These are phyloP conservation scores for Cladosporium oxysporum DNA, from an alignment of 2,329 filamentous ascomycete species.

Conservation along the genomic window DNA sequence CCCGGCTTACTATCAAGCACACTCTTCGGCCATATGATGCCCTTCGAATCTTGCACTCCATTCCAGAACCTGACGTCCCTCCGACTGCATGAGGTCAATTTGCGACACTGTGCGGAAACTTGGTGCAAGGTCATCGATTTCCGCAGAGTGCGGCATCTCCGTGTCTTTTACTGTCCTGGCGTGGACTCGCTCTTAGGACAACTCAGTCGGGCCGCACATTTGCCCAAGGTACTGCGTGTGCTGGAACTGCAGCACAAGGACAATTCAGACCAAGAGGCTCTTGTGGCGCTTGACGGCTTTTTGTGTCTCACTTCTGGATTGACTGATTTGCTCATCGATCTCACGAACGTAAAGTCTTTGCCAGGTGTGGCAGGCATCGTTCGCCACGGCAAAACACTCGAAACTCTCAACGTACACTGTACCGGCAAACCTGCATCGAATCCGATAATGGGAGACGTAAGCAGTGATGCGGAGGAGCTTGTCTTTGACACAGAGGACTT, in stretches of 20 bases:
- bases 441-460: neutral
- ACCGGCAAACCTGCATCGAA: slow-evolving; percentile 24
- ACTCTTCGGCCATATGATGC: slow-evolving; percentile 50
- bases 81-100: slow-evolving; percentile 47
- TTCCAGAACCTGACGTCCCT: slow-evolving; percentile 46
- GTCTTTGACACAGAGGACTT: slow-evolving; percentile 48
- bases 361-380: slow-evolving; percentile 47
- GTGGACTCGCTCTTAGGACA: slow-evolving; percentile 51
- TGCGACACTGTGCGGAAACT: slow-evolving; percentile 51
- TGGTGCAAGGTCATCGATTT: slow-evolving; percentile 53
- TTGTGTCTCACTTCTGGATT: slow-evolving; percentile 50
- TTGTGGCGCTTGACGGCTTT: slow-evolving; percentile 51
- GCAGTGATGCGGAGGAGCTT: slow-evolving; percentile 44
- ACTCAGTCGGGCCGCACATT: slow-evolving; percentile 46
- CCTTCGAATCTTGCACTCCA: slow-evolving; percentile 50
- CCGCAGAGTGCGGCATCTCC: slow-evolving; percentile 44
- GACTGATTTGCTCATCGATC: slow-evolving; percentile 46
- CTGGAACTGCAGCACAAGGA: slow-evolving; percentile 52
- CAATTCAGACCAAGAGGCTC: slow-evolving; percentile 49
- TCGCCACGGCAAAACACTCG: slow-evolving; percentile 49
- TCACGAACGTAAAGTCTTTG: slow-evolving; percentile 44
- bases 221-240: slow-evolving; percentile 48
- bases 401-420: slow-evolving; percentile 48
- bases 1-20: slow-evolving; percentile 50
- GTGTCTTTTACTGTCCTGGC: slow-evolving; percentile 48